Conservation (phyloP, 495 filamentous ascomycete genomes). For the Podospora pseudopauciseta region DNA sequence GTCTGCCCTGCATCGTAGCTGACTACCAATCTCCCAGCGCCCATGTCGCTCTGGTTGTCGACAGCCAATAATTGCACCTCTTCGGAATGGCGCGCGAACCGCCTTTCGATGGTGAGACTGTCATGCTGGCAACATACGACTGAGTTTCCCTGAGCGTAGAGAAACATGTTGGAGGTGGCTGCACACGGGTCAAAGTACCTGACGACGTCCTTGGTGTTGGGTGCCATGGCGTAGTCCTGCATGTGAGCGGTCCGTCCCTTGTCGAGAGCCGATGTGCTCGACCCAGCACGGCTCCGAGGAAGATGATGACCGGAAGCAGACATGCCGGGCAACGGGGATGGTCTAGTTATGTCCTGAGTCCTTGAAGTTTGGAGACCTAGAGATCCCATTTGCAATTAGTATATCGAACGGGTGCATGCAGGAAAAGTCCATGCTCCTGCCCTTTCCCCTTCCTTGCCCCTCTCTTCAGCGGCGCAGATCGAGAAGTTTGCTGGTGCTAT, state of each 20-base stretch:
- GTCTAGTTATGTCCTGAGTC: constrained; percentile 29
- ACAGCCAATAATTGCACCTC: constrained; percentile 78
- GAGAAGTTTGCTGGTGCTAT: not conserved
- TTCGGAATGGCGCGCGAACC: constrained; percentile 80
- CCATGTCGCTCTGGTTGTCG: constrained; percentile 88
- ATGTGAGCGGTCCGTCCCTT: constrained; percentile 41
- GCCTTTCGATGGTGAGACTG: constrained; percentile 80
- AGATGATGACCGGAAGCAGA: constrained; percentile 39
- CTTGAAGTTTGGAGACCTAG: constrained; percentile 21
- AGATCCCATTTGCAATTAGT: constrained; percentile 16
- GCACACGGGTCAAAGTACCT: constrained; percentile 77
- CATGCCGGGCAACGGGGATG: constrained; percentile 33
- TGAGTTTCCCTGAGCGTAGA: constrained; percentile 75
- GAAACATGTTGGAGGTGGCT: constrained; percentile 79
- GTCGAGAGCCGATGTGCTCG: constrained; percentile 47
- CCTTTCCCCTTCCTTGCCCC: not conserved
- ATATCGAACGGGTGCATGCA: constrained; percentile 21
- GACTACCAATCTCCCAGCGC: constrained; percentile 79
- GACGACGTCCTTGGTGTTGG: constrained; percentile 47
- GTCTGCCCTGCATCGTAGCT: constrained; percentile 91
- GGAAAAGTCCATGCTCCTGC: not conserved
- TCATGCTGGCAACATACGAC: constrained; percentile 87
- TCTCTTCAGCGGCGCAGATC: not conserved
- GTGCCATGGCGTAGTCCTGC: constrained; percentile 48
- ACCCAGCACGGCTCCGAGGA: constrained; percentile 59